Evolutionary conservation across 2,329 filamentous ascomycete species (phyloP), one percentile per base, ranked within the genome.

Genomic region (Trichoderma brevicompactum): DNA sequence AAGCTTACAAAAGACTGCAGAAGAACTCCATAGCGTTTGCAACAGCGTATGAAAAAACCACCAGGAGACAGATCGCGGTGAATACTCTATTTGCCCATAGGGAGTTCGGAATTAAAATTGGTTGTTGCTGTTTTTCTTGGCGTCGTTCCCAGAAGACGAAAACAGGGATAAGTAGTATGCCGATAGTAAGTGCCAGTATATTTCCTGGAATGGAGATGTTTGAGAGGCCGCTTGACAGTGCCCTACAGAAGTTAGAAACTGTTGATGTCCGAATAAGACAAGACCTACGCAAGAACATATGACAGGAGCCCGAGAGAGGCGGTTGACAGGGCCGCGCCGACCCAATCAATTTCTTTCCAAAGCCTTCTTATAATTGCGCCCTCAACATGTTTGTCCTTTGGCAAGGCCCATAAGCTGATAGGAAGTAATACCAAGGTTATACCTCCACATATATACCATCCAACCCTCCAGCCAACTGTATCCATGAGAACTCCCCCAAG

Each of bases 81-180:
- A 87, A 87, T 9, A 79, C 73, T 0, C 73, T 72, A 43, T 86
- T 85, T n/a, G 74, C 78, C 85, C 85, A 87, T 0, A 87, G 72
- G 0, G 79, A 80, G 69, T 87, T 87, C 0, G 85, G 85, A 34
- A 88, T 86, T 3, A 69, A 54, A 6, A 64, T 66, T 10, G 67
- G 67, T 1, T 60, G 64, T 12, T 60, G 49, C 12, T 61, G 54
- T 10, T 62, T 64, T 19, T 66, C 67, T 48, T 69, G 67, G 5
- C 59, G 60, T 6, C 64, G 64, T 10, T 64, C 55, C 67, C 67
- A 69, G 12, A 68, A 63, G 46, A 66, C 23, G 43, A 69, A 69
- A 40, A 64, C 63, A 19, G 61, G 54, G 15, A 69, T 41, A 10
- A 66, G 40, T 19, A 65, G 17, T 2, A 65, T 44, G 4, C 66